phyloP scores from a whole-genome alignment of 345 rosid genomes.

The Rhizophora mangle region DNA sequence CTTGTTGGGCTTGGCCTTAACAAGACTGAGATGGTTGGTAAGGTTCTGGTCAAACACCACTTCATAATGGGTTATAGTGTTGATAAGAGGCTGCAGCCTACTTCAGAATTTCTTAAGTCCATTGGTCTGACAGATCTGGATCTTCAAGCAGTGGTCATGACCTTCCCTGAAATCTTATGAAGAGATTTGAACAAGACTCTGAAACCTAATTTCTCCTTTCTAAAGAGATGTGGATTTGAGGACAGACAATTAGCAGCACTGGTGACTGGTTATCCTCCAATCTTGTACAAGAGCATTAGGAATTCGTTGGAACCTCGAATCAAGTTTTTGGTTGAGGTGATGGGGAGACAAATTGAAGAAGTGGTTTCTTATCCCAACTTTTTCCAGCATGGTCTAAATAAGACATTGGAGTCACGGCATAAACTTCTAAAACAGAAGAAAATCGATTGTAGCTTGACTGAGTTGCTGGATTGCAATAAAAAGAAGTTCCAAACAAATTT shows the following conservation, averaged over 20 bases:
- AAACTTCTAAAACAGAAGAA: conserved; percentile 50
- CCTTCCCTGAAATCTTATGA: conserved; percentile 64
- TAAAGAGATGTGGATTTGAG: conserved; percentile 49
- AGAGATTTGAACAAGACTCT: conserved; percentile 60
- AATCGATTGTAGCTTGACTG: conserved; percentile 62
- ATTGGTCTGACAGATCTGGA: conserved; percentile 48
- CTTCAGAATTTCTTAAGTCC: conserved; percentile 54
- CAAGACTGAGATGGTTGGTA: conserved; percentile 57
- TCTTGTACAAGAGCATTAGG: conserved; percentile 61
- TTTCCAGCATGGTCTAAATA: conserved; percentile 69
- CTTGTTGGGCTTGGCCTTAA: conserved; percentile 57
- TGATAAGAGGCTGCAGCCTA: conserved; percentile 52
- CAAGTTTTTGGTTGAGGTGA: conserved; percentile 63
- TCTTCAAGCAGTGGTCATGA: conserved; percentile 48
- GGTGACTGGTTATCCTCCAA: conserved; percentile 63
- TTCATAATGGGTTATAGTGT: conserved; percentile 74
- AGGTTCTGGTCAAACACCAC: conserved; percentile 59
- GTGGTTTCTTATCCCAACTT: conserved; percentile 55
- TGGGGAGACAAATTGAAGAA: conserved; percentile 65
- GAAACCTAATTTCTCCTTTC: conserved; percentile 47
- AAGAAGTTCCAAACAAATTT: conserved; percentile 56
- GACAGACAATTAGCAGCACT: conserved; percentile 50
- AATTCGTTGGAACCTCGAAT: conserved; percentile 70
- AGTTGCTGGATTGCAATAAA: conserved; percentile 63
- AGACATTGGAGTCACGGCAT: conserved; percentile 54